A percentile compares a stretch with the other conserved stretches of the same genome.
phyloP scores from a whole-genome alignment of 257 asterid species.

The Solanum clarkiae region DNA sequence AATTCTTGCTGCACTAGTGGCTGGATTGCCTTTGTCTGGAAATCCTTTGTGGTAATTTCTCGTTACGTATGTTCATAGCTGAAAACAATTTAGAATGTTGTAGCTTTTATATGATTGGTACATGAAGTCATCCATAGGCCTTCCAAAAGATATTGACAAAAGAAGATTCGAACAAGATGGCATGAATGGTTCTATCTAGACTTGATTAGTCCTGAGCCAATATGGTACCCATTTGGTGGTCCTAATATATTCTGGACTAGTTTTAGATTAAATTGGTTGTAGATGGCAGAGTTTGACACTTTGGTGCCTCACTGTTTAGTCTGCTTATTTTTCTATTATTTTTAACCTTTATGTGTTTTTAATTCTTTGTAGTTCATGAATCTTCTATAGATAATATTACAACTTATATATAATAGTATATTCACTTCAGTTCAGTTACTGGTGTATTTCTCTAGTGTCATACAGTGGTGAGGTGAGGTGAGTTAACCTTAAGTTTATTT shows the following conservation, averaged over 20 bases:
- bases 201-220: neutral
- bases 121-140: neutral
- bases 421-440: neutral
- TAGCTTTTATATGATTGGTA: neutral
- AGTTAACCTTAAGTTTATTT: neutral
- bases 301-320: neutral
- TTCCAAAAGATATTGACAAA: neutral
- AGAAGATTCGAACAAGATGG: neutral
- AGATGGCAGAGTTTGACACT: neutral
- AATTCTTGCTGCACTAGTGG: slow-evolving; percentile 85
- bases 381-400: neutral
- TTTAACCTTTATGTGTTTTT: neutral
- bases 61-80: neutral
- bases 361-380: neutral
- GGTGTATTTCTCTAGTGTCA: neutral
- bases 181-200: neutral
- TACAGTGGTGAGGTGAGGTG: neutral
- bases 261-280: neutral
- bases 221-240: neutral
- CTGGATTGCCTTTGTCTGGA: slow-evolving; percentile 86
- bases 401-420: neutral
- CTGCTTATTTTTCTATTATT: neutral
- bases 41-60: slow-evolving; percentile 69
- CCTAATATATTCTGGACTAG: neutral
- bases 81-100: neutral